Evolutionary conservation across 2,329 filamentous ascomycete genomes (phyloP).

Genomic region (Cladophialophora exuberans): DNA sequence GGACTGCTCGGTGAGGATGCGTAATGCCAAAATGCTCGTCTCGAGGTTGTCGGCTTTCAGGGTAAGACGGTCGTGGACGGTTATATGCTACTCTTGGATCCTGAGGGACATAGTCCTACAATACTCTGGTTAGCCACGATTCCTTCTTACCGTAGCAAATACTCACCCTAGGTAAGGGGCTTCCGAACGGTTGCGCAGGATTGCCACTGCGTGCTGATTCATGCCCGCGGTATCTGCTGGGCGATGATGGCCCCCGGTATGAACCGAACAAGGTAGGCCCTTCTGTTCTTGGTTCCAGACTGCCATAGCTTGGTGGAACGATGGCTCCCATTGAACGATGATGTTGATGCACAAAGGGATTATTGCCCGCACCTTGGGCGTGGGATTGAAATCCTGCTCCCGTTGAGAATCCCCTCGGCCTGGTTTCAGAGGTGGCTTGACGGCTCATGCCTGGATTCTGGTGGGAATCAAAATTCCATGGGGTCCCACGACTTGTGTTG

Average conservation of each 20-base stretch:
- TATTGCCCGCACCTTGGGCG: neutral
- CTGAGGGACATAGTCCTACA: constrained; percentile 12
- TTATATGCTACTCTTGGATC: constrained; percentile 5
- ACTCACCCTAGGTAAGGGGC: constrained; percentile 17
- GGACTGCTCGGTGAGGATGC: constrained; percentile 2
- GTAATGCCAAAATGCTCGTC: constrained; percentile 11
- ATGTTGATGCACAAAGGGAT: constrained; percentile 2
- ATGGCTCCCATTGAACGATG: constrained; percentile 5
- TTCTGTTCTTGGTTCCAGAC: constrained; percentile 5
- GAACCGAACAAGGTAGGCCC: constrained; percentile 8
- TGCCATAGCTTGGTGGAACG: constrained; percentile 6
- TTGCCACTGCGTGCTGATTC: constrained; percentile 8
- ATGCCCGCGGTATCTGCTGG: constrained; percentile 10
- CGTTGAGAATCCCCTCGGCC: constrained; percentile 1
- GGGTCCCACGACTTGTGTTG: neutral
- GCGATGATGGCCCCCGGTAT: constrained; percentile 12
- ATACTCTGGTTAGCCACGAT: constrained; percentile 2
- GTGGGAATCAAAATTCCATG: neutral
- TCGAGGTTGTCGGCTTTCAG: constrained; percentile 17
- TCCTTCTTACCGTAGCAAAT: neutral
- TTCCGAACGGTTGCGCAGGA: neutral
- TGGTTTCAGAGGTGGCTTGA: neutral
- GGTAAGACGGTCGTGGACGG: constrained; percentile 22
- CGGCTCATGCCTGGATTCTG: neutral
- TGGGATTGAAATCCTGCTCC: neutral